A percentile compares a stretch with the other conserved stretches of the same genome.
Evolutionary conservation across 2,329 filamentous ascomycete species (phyloP).

Genomic region (Diaporthe australafricana): DNA sequence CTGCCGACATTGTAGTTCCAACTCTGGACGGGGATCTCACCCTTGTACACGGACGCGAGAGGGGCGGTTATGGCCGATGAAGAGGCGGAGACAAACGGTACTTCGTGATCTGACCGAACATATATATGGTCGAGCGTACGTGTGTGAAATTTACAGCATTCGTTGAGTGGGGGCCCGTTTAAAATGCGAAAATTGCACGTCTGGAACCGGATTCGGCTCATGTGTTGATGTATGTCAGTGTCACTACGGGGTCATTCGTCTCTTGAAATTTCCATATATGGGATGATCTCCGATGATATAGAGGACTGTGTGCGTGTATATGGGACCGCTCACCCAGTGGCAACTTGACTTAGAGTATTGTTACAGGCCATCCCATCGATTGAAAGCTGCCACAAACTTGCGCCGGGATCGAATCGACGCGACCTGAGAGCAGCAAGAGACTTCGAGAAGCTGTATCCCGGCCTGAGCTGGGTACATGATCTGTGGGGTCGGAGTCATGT

Average conservation of each 20-base stretch:
- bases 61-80: slow-evolving; percentile 63
- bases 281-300: slow-evolving; percentile 12
- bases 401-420: slow-evolving; percentile 8
- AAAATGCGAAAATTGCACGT: not conserved
- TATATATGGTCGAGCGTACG: not conserved
- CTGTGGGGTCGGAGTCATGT: slow-evolving; percentile 15
- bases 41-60: slow-evolving; percentile 77
- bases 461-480: slow-evolving; percentile 6
- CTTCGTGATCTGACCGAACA: not conserved
- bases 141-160: not conserved
- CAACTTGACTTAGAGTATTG: not conserved
- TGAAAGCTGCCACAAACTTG: slow-evolving; percentile 10
- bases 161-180: not conserved
- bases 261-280: not conserved
- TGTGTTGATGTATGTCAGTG: slow-evolving; percentile 4
- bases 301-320: not conserved
- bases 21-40: slow-evolving; percentile 85
- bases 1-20: slow-evolving; percentile 67
- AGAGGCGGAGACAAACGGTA: slow-evolving; percentile 10
- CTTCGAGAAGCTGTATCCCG: slow-evolving; percentile 9
- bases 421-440: not conserved
- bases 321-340: slow-evolving; percentile 25
- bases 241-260: not conserved
- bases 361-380: slow-evolving; percentile 5
- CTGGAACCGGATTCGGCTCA: not conserved